Percentiles rank a stretch among this genome's conserved stretches.
Evolutionary conservation across 75 land plant genomes (phyloP).

Genomic region (Gnetum montanum): DNA sequence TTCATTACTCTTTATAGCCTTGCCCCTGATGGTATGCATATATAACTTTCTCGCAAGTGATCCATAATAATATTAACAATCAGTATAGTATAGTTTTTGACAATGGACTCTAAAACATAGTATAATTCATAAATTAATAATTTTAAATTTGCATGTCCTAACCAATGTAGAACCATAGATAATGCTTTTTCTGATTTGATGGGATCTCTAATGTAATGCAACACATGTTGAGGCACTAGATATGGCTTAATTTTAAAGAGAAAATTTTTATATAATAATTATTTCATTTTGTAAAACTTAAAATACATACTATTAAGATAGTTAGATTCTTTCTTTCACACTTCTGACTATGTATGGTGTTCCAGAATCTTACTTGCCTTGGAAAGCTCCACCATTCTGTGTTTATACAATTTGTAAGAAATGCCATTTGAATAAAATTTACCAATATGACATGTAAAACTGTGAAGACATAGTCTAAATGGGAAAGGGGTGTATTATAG

Average conservation of each 20-base stretch:
- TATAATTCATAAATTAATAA: not conserved
- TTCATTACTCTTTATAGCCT: not conserved
- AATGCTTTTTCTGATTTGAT: not conserved
- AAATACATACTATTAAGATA: not conserved
- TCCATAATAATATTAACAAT: slow-evolving; percentile 8
- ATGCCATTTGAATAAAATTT: too few species aligned
- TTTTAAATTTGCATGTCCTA: not conserved
- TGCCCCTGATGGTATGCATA: not conserved
- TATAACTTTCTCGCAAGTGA: not conserved
- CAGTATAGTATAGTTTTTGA: slow-evolving; percentile 16
- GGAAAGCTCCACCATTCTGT: not conserved
- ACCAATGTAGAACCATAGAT: not conserved
- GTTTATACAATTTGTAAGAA: too few species aligned
- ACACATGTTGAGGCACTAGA: not conserved
- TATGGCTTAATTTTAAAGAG: not conserved
- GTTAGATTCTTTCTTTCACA: not conserved
- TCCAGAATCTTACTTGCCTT: not conserved
- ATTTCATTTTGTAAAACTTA: not conserved
- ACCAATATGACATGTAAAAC: too few species aligned
- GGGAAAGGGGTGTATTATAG: too few species aligned
- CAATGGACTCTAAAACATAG: slow-evolving; percentile 6
- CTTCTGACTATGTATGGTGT: not conserved
- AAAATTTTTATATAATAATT: not conserved
- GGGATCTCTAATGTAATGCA: not conserved
- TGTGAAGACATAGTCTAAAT: too few species aligned